Evolutionary conservation across 1,284 basidiomycete genomes (phyloP).

Genomic region (Acaromyces ingoldii): DNA sequence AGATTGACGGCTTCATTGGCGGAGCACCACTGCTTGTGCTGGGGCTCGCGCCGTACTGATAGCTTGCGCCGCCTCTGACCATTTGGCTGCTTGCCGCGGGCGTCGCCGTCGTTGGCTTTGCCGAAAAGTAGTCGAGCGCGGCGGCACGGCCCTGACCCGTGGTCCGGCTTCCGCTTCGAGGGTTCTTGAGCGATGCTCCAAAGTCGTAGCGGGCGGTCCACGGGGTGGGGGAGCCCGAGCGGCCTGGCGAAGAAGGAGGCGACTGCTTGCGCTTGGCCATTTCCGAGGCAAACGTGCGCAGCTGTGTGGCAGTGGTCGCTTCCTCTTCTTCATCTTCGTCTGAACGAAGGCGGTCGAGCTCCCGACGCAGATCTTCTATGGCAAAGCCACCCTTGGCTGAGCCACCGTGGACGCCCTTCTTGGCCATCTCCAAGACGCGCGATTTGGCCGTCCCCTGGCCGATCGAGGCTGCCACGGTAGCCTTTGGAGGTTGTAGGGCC

Average conservation of each 20-base stretch:
- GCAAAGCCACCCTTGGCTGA: constrained; percentile 44
- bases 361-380: constrained; percentile 55
- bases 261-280: constrained; percentile 28
- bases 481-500: constrained; percentile 10
- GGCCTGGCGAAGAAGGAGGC: constrained; percentile 36
- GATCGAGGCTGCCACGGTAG: constrained; percentile 3
- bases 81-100: background rate
- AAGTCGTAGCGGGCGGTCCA: constrained; percentile 56
- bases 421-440: constrained; percentile 32
- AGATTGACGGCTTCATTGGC: no score
- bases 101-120: constrained; percentile 15
- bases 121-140: constrained; percentile 44
- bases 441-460: constrained; percentile 20
- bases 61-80: no score
- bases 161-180: constrained; percentile 35
- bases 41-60: no score
- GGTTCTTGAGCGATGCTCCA: constrained; percentile 55
- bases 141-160: constrained; percentile 36
- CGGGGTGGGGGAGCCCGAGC: constrained; percentile 29
- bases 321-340: constrained; percentile 53
- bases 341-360: constrained; percentile 55
- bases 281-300: constrained; percentile 19
- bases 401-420: constrained; percentile 35
- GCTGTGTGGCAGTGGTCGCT: constrained; percentile 6
- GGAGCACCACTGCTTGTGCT: background rate